Evolutionary conservation across 1,284 basidiomycete genomes (phyloP).

Genomic region (Thelephora terrestris): DNA sequence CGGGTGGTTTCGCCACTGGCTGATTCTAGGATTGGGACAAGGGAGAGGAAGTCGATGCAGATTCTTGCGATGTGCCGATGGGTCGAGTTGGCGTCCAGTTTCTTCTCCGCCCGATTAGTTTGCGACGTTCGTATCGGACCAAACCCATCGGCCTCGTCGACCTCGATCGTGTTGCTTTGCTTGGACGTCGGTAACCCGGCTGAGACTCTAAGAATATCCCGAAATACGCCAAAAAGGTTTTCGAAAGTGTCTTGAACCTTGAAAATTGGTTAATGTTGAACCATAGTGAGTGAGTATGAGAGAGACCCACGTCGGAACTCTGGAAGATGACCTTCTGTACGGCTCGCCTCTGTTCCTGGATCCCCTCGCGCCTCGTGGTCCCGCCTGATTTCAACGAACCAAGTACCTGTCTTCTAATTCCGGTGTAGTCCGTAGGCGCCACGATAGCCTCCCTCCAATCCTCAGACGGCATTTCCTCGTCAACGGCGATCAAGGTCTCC

Average conservation of each 20-base stretch:
- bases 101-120: constrained; percentile 19
- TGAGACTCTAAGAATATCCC: constrained; percentile 25
- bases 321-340: constrained; percentile 52
- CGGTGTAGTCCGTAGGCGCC: constrained; percentile 51
- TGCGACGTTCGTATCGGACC: constrained; percentile 41
- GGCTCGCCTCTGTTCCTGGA: constrained; percentile 10
- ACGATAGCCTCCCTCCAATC: constrained; percentile 45
- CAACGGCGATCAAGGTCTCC: constrained; percentile 42
- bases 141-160: constrained; percentile 55
- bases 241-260: constrained; percentile 50
- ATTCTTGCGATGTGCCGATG: constrained; percentile 29
- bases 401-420: constrained; percentile 50
- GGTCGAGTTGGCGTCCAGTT: constrained; percentile 20
- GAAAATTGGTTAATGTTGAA: neutral
- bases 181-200: constrained; percentile 11
- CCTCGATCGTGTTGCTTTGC: constrained; percentile 8
- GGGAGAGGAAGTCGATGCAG: constrained; percentile 45
- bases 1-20: constrained; percentile 44
- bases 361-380: neutral
- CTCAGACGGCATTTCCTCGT: constrained; percentile 18
- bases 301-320: constrained; percentile 42
- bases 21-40: constrained; percentile 51
- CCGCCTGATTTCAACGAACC: constrained; percentile 20
- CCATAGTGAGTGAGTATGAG: neutral
- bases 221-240: constrained; percentile 28